Percentiles rank a stretch among this genome's conserved stretches.
Conservation (phyloP, 768 basidiomycete genomes). For the Asterophora parasitica region DNA sequence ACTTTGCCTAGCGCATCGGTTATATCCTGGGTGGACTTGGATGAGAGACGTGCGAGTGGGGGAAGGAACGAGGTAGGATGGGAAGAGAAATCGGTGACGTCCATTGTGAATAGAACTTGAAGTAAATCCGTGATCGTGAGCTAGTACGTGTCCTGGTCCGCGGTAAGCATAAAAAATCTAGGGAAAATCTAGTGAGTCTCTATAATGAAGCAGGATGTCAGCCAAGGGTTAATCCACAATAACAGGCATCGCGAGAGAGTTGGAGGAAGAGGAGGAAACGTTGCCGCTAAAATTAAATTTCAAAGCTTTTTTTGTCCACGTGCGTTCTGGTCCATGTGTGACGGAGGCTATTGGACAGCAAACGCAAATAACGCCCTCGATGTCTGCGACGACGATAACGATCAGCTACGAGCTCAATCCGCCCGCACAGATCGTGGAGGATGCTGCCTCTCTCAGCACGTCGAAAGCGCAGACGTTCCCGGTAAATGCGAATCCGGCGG, state of each 20-base stretch:
- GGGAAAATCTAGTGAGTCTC: conserved; percentile 1
- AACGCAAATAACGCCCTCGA: conserved; percentile 16
- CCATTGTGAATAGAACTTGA: conserved; percentile 14
- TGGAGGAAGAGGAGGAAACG: neutral
- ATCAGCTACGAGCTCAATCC: conserved; percentile 41
- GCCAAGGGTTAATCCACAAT: conserved; percentile 50
- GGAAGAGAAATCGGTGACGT: conserved; percentile 5
- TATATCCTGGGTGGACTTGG: conserved; percentile 31
- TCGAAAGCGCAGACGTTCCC: conserved; percentile 19
- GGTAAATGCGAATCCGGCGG: conserved; percentile 14
- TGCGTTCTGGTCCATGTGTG: conserved; percentile 11
- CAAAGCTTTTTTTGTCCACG: conserved; percentile 14
- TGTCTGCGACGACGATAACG: conserved; percentile 25
- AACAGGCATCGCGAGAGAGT: conserved; percentile 38
- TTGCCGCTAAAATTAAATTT: conserved; percentile 7
- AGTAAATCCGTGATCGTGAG: conserved; percentile 10
- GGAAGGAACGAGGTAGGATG: conserved; percentile 46
- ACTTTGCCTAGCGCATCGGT: conserved; percentile 39
- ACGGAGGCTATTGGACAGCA: conserved; percentile 17
- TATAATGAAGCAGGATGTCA: conserved; percentile 18
- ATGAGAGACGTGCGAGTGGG: conserved; percentile 40
- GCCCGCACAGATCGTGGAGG: conserved; percentile 25
- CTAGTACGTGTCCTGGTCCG: conserved; percentile 8
- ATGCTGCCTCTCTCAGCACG: conserved; percentile 13
- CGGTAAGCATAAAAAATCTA: neutral